Base-by-base conservation (phyloP, 805 yeast genomes). In the Candida insectalens region DNA sequence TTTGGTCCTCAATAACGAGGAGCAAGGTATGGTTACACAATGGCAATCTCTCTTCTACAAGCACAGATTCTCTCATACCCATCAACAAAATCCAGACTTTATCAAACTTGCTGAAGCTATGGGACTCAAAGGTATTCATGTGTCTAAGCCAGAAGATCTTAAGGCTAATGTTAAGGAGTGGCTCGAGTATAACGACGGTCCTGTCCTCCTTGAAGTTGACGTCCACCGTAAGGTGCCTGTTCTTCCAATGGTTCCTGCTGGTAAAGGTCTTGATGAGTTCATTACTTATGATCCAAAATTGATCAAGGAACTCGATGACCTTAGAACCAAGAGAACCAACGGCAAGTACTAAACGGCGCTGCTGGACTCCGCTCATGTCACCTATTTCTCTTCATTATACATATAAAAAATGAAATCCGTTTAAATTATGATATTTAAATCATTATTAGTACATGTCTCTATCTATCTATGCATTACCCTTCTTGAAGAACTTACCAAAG, bases 21-120 rank as follows among this genome's bases (percentile, higher is more conserved):
- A 92, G 67, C 98, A 92, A 67, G 98, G 98, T 56, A 92, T 92
- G 98, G 98, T 92, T 36, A 89, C 97, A 10, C 98, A 92, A 62
- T 92, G 98, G 98, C 98, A 92, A 67, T 82, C 96, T 9, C 67
- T 92, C 41, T 92, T 92, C 69, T 92, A 92, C 63, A 95, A 89
- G 60, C 89, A 89, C 63, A 77, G 98, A 63, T 92, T 84, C 60
- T 72, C 96, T n/a, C 97, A 92, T 63, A 89, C 98, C 17, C 97
- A 92, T 64, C 98, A 92, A 66, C 56, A 71, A 38, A 92, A 92
- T 61, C 98, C 98, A 37, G 81, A 92, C 62, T 92, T 88, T 57
- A 74, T 84, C 69, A 83, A 83, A 60, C 68, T 92, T 36, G 94
- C 95, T 15, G 96, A 92, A 33, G 81, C 96, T 31, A 87, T 89